Base-by-base conservation (phyloP, 2,329 filamentous ascomycete species). In the Immersiporthe knoxdaviesiana region DNA sequence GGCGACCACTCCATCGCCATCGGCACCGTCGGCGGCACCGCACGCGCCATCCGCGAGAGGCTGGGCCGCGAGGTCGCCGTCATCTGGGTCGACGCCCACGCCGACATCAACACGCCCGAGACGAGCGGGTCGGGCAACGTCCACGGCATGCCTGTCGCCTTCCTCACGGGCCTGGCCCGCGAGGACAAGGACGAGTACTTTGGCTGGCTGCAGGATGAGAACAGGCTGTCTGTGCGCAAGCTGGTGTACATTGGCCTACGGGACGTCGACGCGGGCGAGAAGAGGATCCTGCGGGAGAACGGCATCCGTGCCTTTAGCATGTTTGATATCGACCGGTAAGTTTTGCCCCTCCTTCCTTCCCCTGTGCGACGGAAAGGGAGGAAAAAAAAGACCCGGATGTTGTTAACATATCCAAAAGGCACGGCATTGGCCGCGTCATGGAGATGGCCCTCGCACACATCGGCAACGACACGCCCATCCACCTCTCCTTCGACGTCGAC, bases 381-480 rank as follows among this genome's bases (percentile, higher is more conserved):
- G n/a, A n/a, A n/a, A n/a, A n/a, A n/a, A n/a, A n/a, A n/a, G n/a
- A n/a, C n/a, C n/a, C n/a, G n/a, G n/a, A n/a, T n/a, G n/a, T n/a
- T n/a, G n/a, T n/a, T n/a, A n/a, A n/a, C n/a, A 69, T 54, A 37
- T 1, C 32, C 12, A 50, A 47, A 72, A 94, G 93, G 66, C 87
- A 98, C 78, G 96, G 96, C 61, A 99, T 99, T 76, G 96, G 96
- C 67, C 91, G 91, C 73, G 93, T 99, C 73, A 94, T 99, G 83
- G 96, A 98, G 77, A 97, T 97, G 95, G 95, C 95, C n/a, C 86
- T 99, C 66, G 95, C 91, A 41, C 94, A 97, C 84, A 97, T 98
- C 74, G 96, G 96, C 74, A 88, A 85, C 76, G 96, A 98, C 79
- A 97, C 94, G 0, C 96, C 96, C 56, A 97, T 99, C 77, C 96